Percentiles rank a stretch among this genome's conserved stretches.
phyloP scores from a whole-genome alignment of 2,329 filamentous ascomycete species.

The Elsinoe perseae region DNA sequence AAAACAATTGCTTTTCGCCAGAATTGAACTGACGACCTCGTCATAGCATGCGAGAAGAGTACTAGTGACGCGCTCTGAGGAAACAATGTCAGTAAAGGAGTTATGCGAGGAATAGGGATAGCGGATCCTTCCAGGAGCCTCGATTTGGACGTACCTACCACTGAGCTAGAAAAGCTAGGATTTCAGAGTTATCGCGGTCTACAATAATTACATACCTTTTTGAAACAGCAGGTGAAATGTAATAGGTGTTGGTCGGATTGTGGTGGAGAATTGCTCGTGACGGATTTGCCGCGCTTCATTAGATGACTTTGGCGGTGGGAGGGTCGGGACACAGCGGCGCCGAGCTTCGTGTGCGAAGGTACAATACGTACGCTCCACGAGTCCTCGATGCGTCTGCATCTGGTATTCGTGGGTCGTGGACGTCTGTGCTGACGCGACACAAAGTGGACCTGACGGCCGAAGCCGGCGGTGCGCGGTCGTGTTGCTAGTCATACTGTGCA shows the following conservation, averaged over 20 bases:
- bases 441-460: background rate
- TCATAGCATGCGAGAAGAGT: background rate
- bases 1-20: constrained; percentile 10
- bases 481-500: too few species aligned
- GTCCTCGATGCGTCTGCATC: background rate
- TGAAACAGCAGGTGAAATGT: background rate
- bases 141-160: background rate
- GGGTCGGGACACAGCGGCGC: background rate
- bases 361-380: background rate
- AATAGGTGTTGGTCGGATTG: too few species aligned
- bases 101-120: background rate
- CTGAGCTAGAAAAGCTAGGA: background rate
- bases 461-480: background rate
- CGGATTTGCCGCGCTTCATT: background rate
- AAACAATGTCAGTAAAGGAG: background rate
- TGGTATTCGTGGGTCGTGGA: background rate
- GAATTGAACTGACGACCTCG: constrained; percentile 17
- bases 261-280: background rate
- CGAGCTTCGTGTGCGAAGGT: background rate
- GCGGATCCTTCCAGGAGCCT: background rate
- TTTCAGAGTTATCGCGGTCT: background rate
- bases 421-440: background rate
- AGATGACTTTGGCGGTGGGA: background rate
- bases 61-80: constrained; percentile 17
- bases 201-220: background rate